Evolutionary conservation across 108 stramenopile species (phyloP).

Genomic region (Fragilaria radians): DNA sequence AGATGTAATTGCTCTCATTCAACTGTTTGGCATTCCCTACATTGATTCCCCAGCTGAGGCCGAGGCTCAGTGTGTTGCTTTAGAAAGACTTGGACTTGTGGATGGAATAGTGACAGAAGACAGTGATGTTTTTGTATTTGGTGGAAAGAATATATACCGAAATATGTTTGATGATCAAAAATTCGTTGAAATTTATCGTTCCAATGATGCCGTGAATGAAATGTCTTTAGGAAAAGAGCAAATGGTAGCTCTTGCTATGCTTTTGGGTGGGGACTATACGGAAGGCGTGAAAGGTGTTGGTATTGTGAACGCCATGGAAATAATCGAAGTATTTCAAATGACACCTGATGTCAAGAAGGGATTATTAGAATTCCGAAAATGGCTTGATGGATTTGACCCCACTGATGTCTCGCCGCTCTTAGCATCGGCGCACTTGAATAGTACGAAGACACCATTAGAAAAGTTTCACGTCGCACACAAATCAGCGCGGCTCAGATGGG

Average conservation of each 20-base stretch:
- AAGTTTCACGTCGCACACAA: conserved; percentile 41
- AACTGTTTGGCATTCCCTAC: conserved; percentile 94
- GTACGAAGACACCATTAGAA: conserved; percentile 4
- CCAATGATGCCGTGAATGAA: conserved; percentile 77
- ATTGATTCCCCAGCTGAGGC: conserved; percentile 96
- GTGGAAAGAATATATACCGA: conserved; percentile 78
- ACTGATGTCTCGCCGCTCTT: conserved; percentile 9
- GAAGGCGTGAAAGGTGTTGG: conserved; percentile 97
- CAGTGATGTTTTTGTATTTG: conserved; percentile 97
- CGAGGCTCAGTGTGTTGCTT: conserved; percentile 91
- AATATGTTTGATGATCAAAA: conserved; percentile 97
- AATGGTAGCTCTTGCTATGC: conserved; percentile 87
- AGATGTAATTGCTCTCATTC: conserved; percentile 82
- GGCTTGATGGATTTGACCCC: conserved; percentile 80
- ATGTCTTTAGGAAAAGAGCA: conserved; percentile 78
- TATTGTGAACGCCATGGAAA: conserved; percentile 98
- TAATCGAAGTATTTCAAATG: conserved; percentile 80
- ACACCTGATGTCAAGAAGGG: conserved; percentile 44
- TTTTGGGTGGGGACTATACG: conserved; percentile 97
- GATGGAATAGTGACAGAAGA: conserved; percentile 98
- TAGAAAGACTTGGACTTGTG: conserved; percentile 85
- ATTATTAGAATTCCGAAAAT: conserved; percentile 64
- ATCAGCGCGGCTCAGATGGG: conserved; percentile 72
- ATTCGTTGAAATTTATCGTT: conserved; percentile 90
- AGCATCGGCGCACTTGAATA: not conserved